Conservation (phyloP, 176 grass and related monocot species). For the Echinochloa phyllopogon region DNA sequence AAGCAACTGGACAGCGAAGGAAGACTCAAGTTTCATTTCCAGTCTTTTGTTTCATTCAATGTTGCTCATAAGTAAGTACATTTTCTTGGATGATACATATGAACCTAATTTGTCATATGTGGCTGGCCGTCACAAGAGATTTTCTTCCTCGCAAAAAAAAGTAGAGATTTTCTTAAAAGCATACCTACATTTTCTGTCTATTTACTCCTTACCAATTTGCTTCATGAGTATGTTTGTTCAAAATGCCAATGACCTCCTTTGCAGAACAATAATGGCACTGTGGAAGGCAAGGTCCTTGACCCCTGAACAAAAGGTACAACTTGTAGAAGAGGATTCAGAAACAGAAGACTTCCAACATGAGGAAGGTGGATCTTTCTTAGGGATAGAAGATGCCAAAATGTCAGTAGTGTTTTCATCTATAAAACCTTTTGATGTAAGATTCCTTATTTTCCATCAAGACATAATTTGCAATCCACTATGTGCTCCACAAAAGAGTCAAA, state of each 20-base stretch:
- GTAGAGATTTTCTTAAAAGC: slow-evolving; percentile 17
- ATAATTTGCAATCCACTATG: slow-evolving; percentile 20
- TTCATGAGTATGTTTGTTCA: slow-evolving; percentile 29
- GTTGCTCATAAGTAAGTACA: slow-evolving; percentile 74
- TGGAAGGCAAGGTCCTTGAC: slow-evolving; percentile 86
- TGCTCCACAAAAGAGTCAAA: slow-evolving; percentile 7
- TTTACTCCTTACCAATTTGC: neutral
- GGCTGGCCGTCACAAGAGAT: slow-evolving; percentile 14
- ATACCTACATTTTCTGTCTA: neutral
- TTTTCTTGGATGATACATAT: slow-evolving; percentile 37
- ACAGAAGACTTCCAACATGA: slow-evolving; percentile 56
- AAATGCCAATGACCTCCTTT: slow-evolving; percentile 30
- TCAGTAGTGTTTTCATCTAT: slow-evolving; percentile 67
- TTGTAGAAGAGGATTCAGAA: slow-evolving; percentile 93
- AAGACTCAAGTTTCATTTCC: slow-evolving; percentile 86
- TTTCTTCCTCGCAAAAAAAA: too few species aligned
- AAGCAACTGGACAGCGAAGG: slow-evolving; percentile 79
- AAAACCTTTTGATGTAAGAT: slow-evolving; percentile 80
- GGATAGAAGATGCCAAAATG: slow-evolving; percentile 83
- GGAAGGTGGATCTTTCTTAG: slow-evolving; percentile 82
- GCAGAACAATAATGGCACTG: slow-evolving; percentile 89
- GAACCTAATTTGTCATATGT: neutral
- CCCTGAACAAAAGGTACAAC: slow-evolving; percentile 85
- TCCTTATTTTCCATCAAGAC: slow-evolving; percentile 9
- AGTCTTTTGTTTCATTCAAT: slow-evolving; percentile 89